Evolutionary conservation across 2,329 filamentous ascomycete species (phyloP), one percentile per base, ranked within the genome.

Genomic region (Hypoxylon sp.): DNA sequence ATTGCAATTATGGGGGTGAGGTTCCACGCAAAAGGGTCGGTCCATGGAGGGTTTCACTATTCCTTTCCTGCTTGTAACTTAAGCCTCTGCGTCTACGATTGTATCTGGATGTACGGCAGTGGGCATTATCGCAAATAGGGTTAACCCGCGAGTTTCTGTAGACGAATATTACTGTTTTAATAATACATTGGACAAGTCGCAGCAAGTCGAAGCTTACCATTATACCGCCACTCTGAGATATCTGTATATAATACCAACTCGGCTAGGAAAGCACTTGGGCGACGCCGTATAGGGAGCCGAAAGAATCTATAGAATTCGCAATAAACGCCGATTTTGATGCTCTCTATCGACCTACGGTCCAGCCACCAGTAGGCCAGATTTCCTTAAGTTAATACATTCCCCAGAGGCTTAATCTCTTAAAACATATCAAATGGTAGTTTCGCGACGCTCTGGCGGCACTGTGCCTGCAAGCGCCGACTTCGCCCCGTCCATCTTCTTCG

Each of bases 401-500:
- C 24, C 29, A 15, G 8, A 48, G 21, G 27, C 13, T 11, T 24
- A n/a, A 2, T 31, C 6, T 21, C 31, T 27, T 19, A 46, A 46
- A 21, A 2, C 56, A n/a, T 19, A 31, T 56, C 47, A 68, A 29
- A 69, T 51, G 3, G 57, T 69, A 2, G 72, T 74, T 17, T 74
- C 72, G 10, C 71, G 65, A 24, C 71, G 69, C 62, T 69, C 57
- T 4, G 72, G 72, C 37, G 64, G 61, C 21, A 62, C 65, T 6
- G 46, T 71, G 7, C 72, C 72, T 0, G 24, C 72, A 2, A 75
- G 56, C 7, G 70, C 70, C 17, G 68, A 50, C 69, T 73, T 74
- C 54, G 67, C 72, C 0, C 61, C 66, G 47, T 75, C 73, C 73
- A 75, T 70, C 68, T 72, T 73, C 68, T 73, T 73, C 7, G 65